These are phyloP conservation scores for Coleophoma eucalyptorum DNA, from an alignment of 2,329 filamentous ascomycete genomes.

Conservation along the genomic window DNA sequence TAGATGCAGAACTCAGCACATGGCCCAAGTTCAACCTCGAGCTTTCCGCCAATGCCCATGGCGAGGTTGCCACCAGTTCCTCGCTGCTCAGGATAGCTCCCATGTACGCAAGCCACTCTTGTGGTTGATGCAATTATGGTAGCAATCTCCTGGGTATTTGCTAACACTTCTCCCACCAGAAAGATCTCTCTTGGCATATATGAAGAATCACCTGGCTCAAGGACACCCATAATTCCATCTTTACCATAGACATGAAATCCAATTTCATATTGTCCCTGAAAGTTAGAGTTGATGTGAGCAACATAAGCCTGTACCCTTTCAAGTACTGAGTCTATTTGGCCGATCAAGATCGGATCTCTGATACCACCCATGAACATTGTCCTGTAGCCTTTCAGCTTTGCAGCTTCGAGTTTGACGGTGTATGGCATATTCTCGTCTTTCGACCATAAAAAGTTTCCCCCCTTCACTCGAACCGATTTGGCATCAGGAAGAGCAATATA, in stretches of 20 bases:
- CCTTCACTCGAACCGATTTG: constrained; percentile 34
- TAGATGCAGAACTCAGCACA: constrained; percentile 41
- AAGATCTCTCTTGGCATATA: constrained; percentile 35
- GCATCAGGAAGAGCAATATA: constrained; percentile 39
- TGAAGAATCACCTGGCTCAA: constrained; percentile 18
- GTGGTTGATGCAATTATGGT: constrained; percentile 36
- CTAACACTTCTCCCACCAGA: constrained; percentile 42
- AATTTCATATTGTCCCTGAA: constrained; percentile 29
- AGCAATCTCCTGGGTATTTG: constrained; percentile 39
- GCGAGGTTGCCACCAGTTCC: constrained; percentile 49
- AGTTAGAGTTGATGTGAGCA: constrained; percentile 9
- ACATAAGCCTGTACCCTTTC: constrained; percentile 26
- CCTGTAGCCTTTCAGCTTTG: constrained; percentile 36
- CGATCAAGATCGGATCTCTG: constrained; percentile 41
- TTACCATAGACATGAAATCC: constrained; percentile 43
- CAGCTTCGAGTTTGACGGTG: constrained; percentile 46
- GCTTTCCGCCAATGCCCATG: constrained; percentile 34
- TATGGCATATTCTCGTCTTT: constrained; percentile 28
- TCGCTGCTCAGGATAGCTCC: constrained; percentile 44
- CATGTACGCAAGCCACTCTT: constrained; percentile 39
- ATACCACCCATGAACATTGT: constrained; percentile 42
- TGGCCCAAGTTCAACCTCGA: constrained; percentile 33
- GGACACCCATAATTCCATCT: constrained; percentile 29
- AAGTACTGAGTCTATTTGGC: constrained; percentile 34
- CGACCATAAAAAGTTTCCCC: constrained; percentile 32